Evolutionary conservation across 2,329 filamentous ascomycete genomes (phyloP).

Genomic region (Phialemonium atrogriseum): DNA sequence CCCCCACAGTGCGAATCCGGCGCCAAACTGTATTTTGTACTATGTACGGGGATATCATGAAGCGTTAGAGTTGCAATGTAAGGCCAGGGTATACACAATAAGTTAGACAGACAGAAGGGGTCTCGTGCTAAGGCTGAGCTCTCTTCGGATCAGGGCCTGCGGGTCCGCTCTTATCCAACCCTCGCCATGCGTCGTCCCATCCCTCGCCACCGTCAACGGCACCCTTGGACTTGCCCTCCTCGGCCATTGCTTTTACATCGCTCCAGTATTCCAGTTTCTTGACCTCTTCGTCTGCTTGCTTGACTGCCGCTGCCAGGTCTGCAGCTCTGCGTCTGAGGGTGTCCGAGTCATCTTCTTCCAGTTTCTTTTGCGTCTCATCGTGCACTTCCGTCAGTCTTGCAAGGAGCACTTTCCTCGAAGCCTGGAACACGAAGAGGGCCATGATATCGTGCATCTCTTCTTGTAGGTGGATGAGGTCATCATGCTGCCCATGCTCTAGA

Average conservation of each 20-base stretch:
- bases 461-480: constrained; percentile 68
- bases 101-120: no score
- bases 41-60: no score
- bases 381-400: constrained; percentile 58
- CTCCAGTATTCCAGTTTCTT: constrained; percentile 81
- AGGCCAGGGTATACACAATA: no score
- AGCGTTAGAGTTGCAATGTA: no score
- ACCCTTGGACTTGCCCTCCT: constrained; percentile 36
- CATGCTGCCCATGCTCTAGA: constrained; percentile 63
- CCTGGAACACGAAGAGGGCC: constrained; percentile 81
- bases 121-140: no score
- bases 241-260: constrained; percentile 64
- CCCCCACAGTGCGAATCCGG: no score
- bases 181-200: constrained; percentile 39
- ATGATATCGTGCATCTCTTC: constrained; percentile 78
- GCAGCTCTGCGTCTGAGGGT: constrained; percentile 40
- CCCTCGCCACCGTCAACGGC: constrained; percentile 33
- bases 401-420: constrained; percentile 70
- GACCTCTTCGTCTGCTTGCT: constrained; percentile 73
- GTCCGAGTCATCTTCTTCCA: constrained; percentile 18
- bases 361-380: constrained; percentile 37
- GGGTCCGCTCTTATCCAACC: constrained; percentile 45
- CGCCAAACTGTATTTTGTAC: no score
- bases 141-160: constrained; percentile 9
- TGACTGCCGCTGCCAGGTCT: constrained; percentile 65